Conservation (phyloP, 2,329 filamentous ascomycete species). For the Colletotrichum falcatum region DNA sequence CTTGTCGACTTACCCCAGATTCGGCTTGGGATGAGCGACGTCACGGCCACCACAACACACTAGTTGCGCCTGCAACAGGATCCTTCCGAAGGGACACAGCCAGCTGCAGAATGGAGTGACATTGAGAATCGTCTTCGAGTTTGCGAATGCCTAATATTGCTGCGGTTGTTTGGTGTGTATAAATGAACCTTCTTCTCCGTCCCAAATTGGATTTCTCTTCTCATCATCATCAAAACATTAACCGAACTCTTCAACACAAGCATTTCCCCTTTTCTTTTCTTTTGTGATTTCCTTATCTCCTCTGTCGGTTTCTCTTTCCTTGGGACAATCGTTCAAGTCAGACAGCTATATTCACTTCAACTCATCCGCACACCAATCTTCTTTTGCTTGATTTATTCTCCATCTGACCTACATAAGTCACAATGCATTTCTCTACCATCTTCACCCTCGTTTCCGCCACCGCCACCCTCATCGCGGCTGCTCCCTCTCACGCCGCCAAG, state of each 20-base stretch:
- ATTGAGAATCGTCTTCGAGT: background rate
- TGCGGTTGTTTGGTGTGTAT: background rate
- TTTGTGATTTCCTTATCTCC: slow-evolving; percentile 35
- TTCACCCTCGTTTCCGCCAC: slow-evolving; percentile 21
- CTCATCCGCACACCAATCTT: background rate
- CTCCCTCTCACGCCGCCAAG: slow-evolving; percentile 8
- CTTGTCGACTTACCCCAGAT: slow-evolving; percentile 9
- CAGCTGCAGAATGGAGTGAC: background rate
- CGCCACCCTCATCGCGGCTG: slow-evolving; percentile 13
- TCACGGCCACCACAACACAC: slow-evolving; percentile 11
- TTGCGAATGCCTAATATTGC: background rate
- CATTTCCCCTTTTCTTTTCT: slow-evolving; percentile 8
- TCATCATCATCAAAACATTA: slow-evolving; percentile 21
- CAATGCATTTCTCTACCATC: slow-evolving; percentile 34
- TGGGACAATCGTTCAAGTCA: background rate
- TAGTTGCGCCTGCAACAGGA: background rate
- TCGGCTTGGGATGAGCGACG: background rate
- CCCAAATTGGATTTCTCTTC: background rate
- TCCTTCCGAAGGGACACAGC: background rate
- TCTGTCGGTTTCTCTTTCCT: slow-evolving; percentile 34
- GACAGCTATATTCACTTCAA: background rate
- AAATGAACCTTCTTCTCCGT: slow-evolving; percentile 10
- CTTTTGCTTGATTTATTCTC: slow-evolving; percentile 1
- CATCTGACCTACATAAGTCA: background rate
- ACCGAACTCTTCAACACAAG: slow-evolving; percentile 4